Base-by-base conservation (phyloP, 176 grass and related monocot species). In the Oryza glaberrima region DNA sequence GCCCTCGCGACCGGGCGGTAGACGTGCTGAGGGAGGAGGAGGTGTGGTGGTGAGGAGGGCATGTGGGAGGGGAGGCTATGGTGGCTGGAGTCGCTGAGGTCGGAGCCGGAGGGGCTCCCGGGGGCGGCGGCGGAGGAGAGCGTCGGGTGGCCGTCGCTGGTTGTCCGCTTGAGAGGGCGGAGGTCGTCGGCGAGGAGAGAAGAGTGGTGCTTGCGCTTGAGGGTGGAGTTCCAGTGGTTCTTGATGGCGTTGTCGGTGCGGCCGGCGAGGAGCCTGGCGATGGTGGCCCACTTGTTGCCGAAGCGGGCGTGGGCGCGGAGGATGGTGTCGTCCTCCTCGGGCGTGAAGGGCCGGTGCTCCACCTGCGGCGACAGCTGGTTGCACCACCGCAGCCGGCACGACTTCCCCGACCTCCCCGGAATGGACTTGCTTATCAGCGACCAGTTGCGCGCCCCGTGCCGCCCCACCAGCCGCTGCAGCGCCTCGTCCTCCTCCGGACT, bases 211-310 rank as follows among this genome's bases (percentile, higher is more conserved):
- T 95, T 93, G 9, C 93, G 64, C 85, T 98, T 98, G 44, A 98
- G 87, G 10, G 96, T 98, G 26, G 96, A 98, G 86, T 98, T 98
- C 96, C 93, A 98, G 91, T 95, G 93, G 85, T 98, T 98, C 87
- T 98, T 94, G 63, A 98, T 93, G 85, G 96, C 96, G 90, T 98
- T 98, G 93, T 98, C 93, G 48, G 93, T 98, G 73, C 96, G 89
- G 0, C 93, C 89, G 9, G 96, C 88, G 73, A 98, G 89, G 13
- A 95, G 89, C 3, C 93, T 44, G 0, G 96, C 91, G 83, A 98
- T 98, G 77, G 96, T 98, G 16, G 96, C 93, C 93, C 96, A 98
- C 91, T 95, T 98, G 91, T 95, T 98, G 16, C 96, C 93, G 77
- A 95, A 88, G 2, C 90, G 41, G 0, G 84, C 82, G 83, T 95